These are phyloP conservation scores for Hypoxylon fuscum DNA, from an alignment of 495 filamentous ascomycete species.

Conservation along the genomic window DNA sequence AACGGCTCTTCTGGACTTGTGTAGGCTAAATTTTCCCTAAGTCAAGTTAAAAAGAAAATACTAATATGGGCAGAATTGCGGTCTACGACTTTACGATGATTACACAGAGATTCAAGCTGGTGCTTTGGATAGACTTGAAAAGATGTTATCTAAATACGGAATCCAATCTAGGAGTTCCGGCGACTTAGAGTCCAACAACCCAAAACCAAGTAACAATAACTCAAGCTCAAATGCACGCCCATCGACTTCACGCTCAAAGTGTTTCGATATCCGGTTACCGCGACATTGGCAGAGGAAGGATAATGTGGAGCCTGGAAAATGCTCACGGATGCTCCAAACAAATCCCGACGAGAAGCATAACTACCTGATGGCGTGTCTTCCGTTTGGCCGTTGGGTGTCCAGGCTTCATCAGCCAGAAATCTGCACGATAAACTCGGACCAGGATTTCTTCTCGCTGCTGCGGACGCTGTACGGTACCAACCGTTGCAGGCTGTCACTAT, in stretches of 20 bases:
- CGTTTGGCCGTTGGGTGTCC: conserved; percentile 17
- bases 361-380: conserved; percentile 16
- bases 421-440: conserved; percentile 13
- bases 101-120: conserved; percentile 16
- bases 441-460: conserved; percentile 12
- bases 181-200: conserved; percentile 2
- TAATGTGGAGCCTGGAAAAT: conserved; percentile 6
- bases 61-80: conserved; percentile 1
- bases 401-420: conserved; percentile 18
- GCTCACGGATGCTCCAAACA: neutral
- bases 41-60: neutral
- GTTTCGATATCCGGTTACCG: neutral
- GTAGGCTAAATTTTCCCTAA: neutral
- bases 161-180: neutral
- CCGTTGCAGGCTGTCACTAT: neutral
- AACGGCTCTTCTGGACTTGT: conserved; percentile 2
- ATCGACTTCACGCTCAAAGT: neutral
- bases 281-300: conserved; percentile 6
- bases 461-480: neutral
- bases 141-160: conserved; percentile 1
- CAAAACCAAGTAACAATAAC: neutral
- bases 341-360: conserved; percentile 3
- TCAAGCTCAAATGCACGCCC: neutral
- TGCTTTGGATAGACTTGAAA: conserved; percentile 6
- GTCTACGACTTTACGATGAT: conserved; percentile 12